Evolutionary conservation across 176 grass and related monocot species (phyloP).

Genomic region (Rhynchospora tenuis): DNA sequence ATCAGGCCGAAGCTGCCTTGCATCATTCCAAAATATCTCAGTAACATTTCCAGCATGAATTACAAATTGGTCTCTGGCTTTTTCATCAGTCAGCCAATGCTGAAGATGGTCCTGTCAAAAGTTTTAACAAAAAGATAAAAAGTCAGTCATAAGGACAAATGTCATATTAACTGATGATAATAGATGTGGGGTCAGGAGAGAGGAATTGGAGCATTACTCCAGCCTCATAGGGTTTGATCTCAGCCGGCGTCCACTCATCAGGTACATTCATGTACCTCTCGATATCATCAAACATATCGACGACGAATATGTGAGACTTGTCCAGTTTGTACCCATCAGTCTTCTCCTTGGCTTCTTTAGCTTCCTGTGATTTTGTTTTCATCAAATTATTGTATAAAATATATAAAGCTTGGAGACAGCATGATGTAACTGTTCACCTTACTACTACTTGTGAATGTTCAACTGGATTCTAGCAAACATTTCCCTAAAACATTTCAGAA

Average conservation of each 20-base stretch:
- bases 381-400: constrained; percentile 1
- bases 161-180: background rate
- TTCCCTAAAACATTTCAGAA: background rate
- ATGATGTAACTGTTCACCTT: background rate
- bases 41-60: constrained; percentile 82
- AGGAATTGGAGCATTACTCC: constrained; percentile 44
- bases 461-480: background rate
- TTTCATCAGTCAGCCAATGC: constrained; percentile 92
- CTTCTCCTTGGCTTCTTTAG: constrained; percentile 82
- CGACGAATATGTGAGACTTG: constrained; percentile 81
- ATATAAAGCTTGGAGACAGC: background rate
- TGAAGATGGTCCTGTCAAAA: constrained; percentile 70
- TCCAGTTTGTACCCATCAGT: constrained; percentile 92
- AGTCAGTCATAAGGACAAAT: background rate
- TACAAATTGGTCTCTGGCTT: constrained; percentile 84
- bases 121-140: background rate
- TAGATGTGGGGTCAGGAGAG: background rate
- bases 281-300: constrained; percentile 91
- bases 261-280: constrained; percentile 95
- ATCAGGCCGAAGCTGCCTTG: constrained; percentile 64
- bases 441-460: background rate
- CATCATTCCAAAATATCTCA: constrained; percentile 95
- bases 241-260: constrained; percentile 77
- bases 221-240: constrained; percentile 85
- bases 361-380: constrained; percentile 47